Evolutionary conservation across 805 yeast genomes (phyloP).

Genomic region (Cyberlindnera subsufficiens): DNA sequence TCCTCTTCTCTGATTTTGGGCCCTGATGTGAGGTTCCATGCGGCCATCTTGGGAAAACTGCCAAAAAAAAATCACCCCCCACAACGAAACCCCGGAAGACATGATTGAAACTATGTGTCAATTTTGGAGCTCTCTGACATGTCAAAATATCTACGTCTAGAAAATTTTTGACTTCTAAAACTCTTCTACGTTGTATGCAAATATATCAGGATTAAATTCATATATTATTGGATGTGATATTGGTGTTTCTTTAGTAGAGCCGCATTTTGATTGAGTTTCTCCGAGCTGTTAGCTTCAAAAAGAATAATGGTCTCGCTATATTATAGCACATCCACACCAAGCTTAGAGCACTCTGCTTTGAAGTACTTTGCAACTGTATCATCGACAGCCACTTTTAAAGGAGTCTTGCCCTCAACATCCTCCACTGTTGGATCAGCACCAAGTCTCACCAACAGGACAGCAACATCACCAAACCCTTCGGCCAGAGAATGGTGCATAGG

Average conservation of each 20-base stretch:
- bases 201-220: too few relatives aligned
- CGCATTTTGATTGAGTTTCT: too few relatives aligned
- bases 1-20: neutral
- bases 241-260: too few relatives aligned
- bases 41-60: neutral
- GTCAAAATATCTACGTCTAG: too few relatives aligned
- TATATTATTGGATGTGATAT: too few relatives aligned
- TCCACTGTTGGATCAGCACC: constrained; percentile 58
- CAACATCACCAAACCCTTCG: constrained; percentile 83
- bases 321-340: constrained; percentile 9
- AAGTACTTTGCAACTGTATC: constrained; percentile 42
- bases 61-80: too few relatives aligned
- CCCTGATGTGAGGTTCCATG: neutral
- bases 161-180: neutral
- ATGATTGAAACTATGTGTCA: too few relatives aligned
- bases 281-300: too few relatives aligned
- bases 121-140: neutral
- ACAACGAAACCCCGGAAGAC: too few relatives aligned
- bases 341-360: constrained; percentile 7
- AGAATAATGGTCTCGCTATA: neutral
- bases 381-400: constrained; percentile 50
- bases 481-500: constrained; percentile 86
- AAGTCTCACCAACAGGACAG: constrained; percentile 47
- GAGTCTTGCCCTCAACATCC: constrained; percentile 48
- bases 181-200: too few relatives aligned